Evolutionary conservation across 345 rosid species (phyloP).

Genomic region (Gossypium australe): DNA sequence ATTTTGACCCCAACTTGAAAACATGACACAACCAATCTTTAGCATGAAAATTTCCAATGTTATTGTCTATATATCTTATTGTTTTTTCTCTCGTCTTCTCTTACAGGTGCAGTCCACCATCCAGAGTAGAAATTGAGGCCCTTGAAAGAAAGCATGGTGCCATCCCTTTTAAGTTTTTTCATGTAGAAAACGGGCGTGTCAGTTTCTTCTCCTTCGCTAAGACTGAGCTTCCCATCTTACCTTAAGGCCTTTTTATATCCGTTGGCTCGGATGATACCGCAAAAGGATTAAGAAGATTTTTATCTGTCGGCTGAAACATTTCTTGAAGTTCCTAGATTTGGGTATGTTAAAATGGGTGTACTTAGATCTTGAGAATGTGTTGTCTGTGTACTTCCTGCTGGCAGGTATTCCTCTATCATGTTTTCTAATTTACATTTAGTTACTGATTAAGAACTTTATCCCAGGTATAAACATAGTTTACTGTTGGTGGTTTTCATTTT

Average conservation of each 20-base stretch:
- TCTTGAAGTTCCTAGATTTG: neutral
- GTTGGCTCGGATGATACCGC: neutral
- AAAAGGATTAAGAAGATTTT: neutral
- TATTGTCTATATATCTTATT: neutral
- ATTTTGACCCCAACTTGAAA: too few relatives aligned
- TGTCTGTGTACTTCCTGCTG: too few relatives aligned
- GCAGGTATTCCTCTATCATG: too few relatives aligned
- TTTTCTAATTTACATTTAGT: too few relatives aligned
- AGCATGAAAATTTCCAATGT: too few relatives aligned
- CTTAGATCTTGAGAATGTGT: too few relatives aligned
- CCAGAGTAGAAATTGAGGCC: conserved; percentile 39
- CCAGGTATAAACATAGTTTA: too few relatives aligned
- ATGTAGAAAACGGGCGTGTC: conserved; percentile 54
- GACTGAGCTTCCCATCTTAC: conserved; percentile 39
- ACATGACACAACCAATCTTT: too few relatives aligned
- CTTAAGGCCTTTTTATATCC: conserved; percentile 25
- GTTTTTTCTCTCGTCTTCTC: neutral
- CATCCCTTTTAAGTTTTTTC: conserved; percentile 53
- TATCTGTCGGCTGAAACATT: neutral
- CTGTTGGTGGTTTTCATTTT: too few relatives aligned
- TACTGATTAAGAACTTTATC: too few relatives aligned
- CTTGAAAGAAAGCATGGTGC: conserved; percentile 42
- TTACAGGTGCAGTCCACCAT: conserved; percentile 56
- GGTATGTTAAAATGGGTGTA: too few relatives aligned
- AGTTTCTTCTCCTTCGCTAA: conserved; percentile 58